These are phyloP conservation scores for Penicillium desertorum DNA, from an alignment of 495 filamentous ascomycete species.

Conservation along the genomic window DNA sequence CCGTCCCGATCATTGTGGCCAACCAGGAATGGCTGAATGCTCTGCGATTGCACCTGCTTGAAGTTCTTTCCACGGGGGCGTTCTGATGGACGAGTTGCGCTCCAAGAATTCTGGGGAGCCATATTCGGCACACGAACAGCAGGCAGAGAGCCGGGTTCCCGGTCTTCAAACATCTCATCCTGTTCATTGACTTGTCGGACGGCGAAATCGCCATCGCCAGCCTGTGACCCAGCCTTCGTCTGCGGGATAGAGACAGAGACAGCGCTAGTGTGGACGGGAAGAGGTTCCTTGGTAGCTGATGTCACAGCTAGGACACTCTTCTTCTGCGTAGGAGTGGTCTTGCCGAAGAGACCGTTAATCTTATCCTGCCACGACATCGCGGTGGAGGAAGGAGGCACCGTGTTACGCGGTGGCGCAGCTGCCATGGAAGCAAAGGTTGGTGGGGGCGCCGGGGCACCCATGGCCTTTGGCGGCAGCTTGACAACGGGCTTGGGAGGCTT, in stretches of 20 bases:
- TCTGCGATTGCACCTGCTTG: constrained; percentile 44
- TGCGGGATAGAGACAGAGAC: constrained; percentile 61
- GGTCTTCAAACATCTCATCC: constrained; percentile 80
- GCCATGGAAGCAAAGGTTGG: constrained; percentile 58
- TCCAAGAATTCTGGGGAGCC: constrained; percentile 55
- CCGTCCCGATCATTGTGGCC: constrained; percentile 39
- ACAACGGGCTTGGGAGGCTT: constrained; percentile 67
- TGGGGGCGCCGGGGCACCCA: constrained; percentile 44
- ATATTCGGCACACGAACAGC: constrained; percentile 63
- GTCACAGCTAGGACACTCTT: constrained; percentile 55
- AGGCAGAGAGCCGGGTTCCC: constrained; percentile 75
- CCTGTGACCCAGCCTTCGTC: constrained; percentile 24
- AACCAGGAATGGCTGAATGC: constrained; percentile 37
- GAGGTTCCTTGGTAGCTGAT: constrained; percentile 59
- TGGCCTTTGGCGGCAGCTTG: constrained; percentile 61
- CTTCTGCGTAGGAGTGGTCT: constrained; percentile 51
- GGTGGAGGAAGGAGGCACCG: constrained; percentile 22
- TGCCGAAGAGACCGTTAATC: constrained; percentile 70
- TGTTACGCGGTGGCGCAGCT: constrained; percentile 40
- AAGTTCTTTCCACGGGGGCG: constrained; percentile 36
- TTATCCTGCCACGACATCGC: constrained; percentile 67
- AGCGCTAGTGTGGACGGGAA: constrained; percentile 54
- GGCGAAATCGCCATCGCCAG: constrained; percentile 44
- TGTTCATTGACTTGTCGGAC: constrained; percentile 69
- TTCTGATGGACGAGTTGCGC: constrained; percentile 29